Base-by-base conservation (phyloP, 2,329 filamentous ascomycete genomes). In the Clathrospora elynae region DNA sequence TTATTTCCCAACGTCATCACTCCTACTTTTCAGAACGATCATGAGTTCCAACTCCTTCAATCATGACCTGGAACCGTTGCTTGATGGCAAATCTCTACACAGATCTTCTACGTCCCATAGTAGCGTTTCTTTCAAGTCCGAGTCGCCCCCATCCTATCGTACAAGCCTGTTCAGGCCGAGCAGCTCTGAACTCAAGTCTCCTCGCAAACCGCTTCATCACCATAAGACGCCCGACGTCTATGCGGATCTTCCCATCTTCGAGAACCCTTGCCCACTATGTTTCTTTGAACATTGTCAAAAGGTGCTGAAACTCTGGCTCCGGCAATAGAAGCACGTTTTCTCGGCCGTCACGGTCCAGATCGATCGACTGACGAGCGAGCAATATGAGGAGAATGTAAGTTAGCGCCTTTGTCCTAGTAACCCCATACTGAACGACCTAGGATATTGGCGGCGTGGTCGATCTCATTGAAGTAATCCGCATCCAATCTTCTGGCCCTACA, bases 331-430 rank as follows among this genome's bases (percentile, higher is more conserved):
- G 35, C 93, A 93, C 71, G 91, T 92, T 3, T 97, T 90, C 71
- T 90, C 93, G 65, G 90, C 93, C 28, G 86, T 99, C 51, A 96
- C 92, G 23, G 92, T 96, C 40, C 88, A 89, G 53, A 83, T 99
- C 61, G 93, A 97, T 71, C 86, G 86, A 46, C 81, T 97, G 59
- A 97, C 92, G 1, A 86, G 88, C 62, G 92, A 96, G 71, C 78
- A 87, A 50, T 95, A 88, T 71, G 87, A 95, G 48, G 89, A 95
- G 66, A 90, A 97, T 67, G 62, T 66, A 48, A 53, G 49, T 28
- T 9, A 8, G 3, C 16, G 1, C 16, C 6, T 7, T 4, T 3
- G 0, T 6, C 5, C 14, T 14, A 1, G 11, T 12, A 11, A 6
- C 32, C 4, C 19, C 5, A 2, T 26, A 22, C 40, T 57, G 18